These are phyloP conservation scores for Metschnikowia amazonensis DNA, from an alignment of 805 yeast genomes.

Conservation along the genomic window DNA sequence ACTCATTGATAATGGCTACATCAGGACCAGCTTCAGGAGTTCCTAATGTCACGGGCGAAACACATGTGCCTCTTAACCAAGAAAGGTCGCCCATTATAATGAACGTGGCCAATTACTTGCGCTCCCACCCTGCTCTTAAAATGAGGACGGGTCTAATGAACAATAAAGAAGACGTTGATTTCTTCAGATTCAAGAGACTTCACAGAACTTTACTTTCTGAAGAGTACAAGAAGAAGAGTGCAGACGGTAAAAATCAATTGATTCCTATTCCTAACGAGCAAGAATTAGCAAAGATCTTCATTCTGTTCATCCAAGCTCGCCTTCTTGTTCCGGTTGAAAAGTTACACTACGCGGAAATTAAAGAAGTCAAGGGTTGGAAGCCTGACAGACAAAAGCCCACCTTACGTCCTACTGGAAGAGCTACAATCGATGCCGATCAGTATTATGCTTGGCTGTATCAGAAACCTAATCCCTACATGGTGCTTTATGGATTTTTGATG, in stretches of 20 bases:
- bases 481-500: constrained; percentile 61
- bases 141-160: constrained; percentile 78
- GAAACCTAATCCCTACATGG: constrained; percentile 63
- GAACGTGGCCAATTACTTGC: constrained; percentile 67
- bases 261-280: constrained; percentile 44
- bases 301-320: constrained; percentile 66
- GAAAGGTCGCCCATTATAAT: constrained; percentile 51
- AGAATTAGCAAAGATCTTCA: constrained; percentile 60
- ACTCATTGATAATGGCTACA: constrained; percentile 10
- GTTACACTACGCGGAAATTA: constrained; percentile 64
- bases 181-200: constrained; percentile 84
- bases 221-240: constrained; percentile 56
- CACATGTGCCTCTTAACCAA: constrained; percentile 16
- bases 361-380: constrained; percentile 51
- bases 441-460: constrained; percentile 84
- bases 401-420: constrained; percentile 51
- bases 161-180: constrained; percentile 64
- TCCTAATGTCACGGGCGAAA: constrained; percentile 11
- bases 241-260: constrained; percentile 42
- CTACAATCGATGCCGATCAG: constrained; percentile 57
- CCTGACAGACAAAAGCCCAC: constrained; percentile 66
- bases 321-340: constrained; percentile 74
- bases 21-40: constrained; percentile 8
- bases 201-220: constrained; percentile 71
- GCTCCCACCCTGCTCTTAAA: constrained; percentile 64